Evolutionary conservation across 805 yeast genomes (phyloP), one percentile per base, ranked within the genome.

Genomic region (Nakazawaea molendinolei): DNA sequence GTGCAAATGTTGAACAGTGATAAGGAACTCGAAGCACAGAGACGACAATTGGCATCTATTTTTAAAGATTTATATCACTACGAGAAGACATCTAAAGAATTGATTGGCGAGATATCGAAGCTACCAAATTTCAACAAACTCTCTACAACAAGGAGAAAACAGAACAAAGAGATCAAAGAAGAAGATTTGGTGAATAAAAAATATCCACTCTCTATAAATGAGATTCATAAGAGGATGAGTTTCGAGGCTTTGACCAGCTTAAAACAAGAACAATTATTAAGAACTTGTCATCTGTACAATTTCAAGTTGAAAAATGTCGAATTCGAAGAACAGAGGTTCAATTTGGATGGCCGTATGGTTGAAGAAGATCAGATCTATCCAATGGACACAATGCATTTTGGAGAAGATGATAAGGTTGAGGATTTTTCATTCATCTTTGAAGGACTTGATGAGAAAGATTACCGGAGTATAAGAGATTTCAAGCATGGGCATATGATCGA

Each of bases 391-490:
- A 25, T 34, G 14, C 28, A 33, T 25, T 22, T 6, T 22, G 34
- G 17, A 8, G 21, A 31, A 12, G 28, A 22, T 9, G 32, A 34
- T 4, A 13, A 8, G 14, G n/a, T 8, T 12, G 13, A 34, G 7
- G 32, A 18, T 8, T 23, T n/a, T 15, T 14, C 17, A 7, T 34
- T 28, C 23, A 18, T 44, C 15, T 52, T 49, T 25, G 41, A 40
- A 19, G 56, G 51, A 3, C 39, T 52, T 18, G 35, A 44, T 22
- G 21, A 23, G 8, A 34, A 36, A 3, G 56, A 52, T 40, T 50
- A 44, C 27, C 44, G 45, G n/a, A n/a, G 36, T 5, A 36, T 39
- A 5, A 38, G 42, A 18, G 31, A 36, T 8, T 46, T 47, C 16
- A 39, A 38, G n/a, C n/a, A 24, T 25, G 15, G 21, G 21, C n/a